phyloP scores from a whole-genome alignment of 139 green algal genomes.

The Micromonas pusilla region DNA sequence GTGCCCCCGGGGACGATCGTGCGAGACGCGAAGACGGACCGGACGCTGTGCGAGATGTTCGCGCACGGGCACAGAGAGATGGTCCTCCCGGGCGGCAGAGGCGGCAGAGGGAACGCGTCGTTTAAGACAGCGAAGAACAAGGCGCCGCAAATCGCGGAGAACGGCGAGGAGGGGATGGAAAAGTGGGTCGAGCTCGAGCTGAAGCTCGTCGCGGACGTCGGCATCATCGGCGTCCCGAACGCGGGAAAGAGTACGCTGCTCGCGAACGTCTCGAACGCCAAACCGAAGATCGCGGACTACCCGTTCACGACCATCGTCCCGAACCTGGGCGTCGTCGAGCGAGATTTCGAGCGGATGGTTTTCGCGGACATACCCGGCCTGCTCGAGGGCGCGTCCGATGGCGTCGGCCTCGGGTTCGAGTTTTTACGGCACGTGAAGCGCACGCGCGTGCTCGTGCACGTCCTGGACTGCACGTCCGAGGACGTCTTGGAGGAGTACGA shows the following conservation, averaged over 20 bases:
- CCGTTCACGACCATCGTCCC: constrained; percentile 93
- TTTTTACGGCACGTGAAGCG: constrained; percentile 80
- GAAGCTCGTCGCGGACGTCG: constrained; percentile 81
- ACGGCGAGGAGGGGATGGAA: constrained; percentile 55
- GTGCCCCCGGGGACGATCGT: constrained; percentile 90
- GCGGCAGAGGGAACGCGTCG: constrained; percentile 84
- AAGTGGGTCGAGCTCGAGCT: constrained; percentile 65
- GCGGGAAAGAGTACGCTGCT: constrained; percentile 65
- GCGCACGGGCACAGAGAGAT: constrained; percentile 56
- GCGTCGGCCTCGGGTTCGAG: constrained; percentile 79
- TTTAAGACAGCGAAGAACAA: constrained; percentile 91
- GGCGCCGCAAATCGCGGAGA: constrained; percentile 69
- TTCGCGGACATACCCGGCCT: constrained; percentile 83
- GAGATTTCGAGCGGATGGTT: constrained; percentile 17
- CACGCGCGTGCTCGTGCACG: constrained; percentile 70
- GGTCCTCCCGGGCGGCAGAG: constrained; percentile 70
- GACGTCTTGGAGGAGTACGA: constrained; percentile 87
- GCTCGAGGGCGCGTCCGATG: constrained; percentile 67
- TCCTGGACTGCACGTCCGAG: constrained; percentile 82
- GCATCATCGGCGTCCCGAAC: constrained; percentile 92
- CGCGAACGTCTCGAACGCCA: constrained; percentile 61
- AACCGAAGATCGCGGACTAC: constrained; percentile 74
- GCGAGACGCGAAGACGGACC: constrained; percentile 64
- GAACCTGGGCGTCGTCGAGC: constrained; percentile 75
- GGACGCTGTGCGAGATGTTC: constrained; percentile 63